Percentiles rank a stretch among this genome's conserved stretches.
phyloP scores from a whole-genome alignment of 208 protist species.

The Trypanosoma caninum region DNA sequence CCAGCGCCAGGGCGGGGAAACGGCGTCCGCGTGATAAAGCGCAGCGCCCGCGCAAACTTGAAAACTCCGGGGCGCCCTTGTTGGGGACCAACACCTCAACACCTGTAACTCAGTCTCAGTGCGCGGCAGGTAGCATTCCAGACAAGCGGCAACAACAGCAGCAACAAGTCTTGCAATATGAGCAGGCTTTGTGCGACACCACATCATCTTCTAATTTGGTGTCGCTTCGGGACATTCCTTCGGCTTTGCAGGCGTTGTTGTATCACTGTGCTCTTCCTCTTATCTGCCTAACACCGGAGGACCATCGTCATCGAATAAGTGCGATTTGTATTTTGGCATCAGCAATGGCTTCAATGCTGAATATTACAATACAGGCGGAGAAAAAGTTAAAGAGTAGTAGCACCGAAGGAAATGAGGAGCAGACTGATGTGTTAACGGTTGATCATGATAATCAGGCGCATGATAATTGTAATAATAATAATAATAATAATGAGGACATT shows the following conservation, averaged over 20 bases:
- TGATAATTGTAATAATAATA: no score
- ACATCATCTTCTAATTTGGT: background rate
- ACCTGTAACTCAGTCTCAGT: background rate
- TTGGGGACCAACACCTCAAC: background rate
- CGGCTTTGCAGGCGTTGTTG: constrained; percentile 34
- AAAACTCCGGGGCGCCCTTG: background rate
- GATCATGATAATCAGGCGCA: background rate
- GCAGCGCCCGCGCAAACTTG: background rate
- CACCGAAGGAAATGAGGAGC: background rate
- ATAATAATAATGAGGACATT: background rate
- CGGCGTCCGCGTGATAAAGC: background rate
- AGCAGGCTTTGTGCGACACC: background rate
- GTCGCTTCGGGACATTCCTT: constrained; percentile 24
- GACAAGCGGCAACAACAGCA: background rate
- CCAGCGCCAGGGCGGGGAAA: background rate
- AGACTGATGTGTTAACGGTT: background rate
- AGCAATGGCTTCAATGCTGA: constrained; percentile 14
- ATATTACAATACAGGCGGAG: background rate
- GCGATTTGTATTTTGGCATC: constrained; percentile 26
- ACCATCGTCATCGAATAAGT: constrained; percentile 28
- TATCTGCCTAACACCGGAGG: constrained; percentile 35
- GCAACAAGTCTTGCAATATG: background rate
- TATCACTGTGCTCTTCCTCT: constrained; percentile 41
- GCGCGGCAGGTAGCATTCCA: background rate
- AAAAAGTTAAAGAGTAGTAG: background rate